Conservation (phyloP, 768 basidiomycete species). For the Steccherinum ochraceum region DNA sequence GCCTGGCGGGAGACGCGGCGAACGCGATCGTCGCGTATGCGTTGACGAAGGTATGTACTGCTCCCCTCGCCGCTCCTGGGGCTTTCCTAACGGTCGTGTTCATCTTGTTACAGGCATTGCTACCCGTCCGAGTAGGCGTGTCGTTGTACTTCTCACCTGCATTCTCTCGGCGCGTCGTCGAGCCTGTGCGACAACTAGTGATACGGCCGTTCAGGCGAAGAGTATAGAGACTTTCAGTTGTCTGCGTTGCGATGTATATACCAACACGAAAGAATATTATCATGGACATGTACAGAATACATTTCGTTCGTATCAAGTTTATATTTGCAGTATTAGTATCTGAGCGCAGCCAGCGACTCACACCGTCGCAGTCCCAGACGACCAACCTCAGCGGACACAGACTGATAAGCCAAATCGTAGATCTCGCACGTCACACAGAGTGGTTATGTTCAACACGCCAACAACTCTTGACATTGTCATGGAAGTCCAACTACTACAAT, state of each 20-base stretch:
- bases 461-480: not conserved
- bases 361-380: too few relatives aligned
- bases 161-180: constrained; percentile 11
- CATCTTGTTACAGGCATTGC: constrained; percentile 4
- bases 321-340: not conserved
- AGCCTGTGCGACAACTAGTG: constrained; percentile 6
- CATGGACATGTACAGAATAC: not conserved
- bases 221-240: not conserved
- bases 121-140: constrained; percentile 11
- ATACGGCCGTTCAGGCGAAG: constrained; percentile 4
- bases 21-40: constrained; percentile 82
- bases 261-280: not conserved
- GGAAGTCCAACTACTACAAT: not conserved
- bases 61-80: not conserved
- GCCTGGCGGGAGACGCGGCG: constrained; percentile 68
- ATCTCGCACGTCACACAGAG: not conserved
- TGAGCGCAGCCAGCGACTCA: too few relatives aligned
- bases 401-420: not conserved
- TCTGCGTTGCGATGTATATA: too few relatives aligned
- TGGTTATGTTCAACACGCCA: not conserved
- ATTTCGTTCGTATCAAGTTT: not conserved
- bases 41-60: constrained; percentile 57
- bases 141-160: constrained; percentile 10
- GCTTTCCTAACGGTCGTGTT: too few relatives aligned
- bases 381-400: too few relatives aligned